Base-by-base conservation (phyloP, 169 alveolate genomes). In the Cryptosporidium canis region DNA sequence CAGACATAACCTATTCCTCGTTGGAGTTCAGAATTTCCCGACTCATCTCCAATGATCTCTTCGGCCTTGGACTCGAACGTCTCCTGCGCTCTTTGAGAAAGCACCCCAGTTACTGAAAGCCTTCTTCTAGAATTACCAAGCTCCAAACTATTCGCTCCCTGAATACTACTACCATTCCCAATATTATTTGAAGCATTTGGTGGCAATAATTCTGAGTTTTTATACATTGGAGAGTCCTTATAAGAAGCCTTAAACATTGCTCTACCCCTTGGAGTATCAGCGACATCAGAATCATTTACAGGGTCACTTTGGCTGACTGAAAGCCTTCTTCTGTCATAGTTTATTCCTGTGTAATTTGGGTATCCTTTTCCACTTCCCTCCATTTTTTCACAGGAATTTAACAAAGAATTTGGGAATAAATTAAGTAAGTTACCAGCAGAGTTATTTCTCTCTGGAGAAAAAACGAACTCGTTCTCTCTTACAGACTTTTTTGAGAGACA, bases 1-100 rank as follows among this genome's bases (percentile, higher is more conserved):
- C 96, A 94, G 18, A 93, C 95, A 67, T 83, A 94, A 21, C 95
- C 96, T 37, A 94, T 92, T 27, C 95, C 94, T 16, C 37, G 33
- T 43, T 77, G 87, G 18, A 77, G 31, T 58, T 77, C 87, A 5
- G 44, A 43, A n/a, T 44, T 77, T 8, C 63, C 87, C n/a, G 66
- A 27, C n/a, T 77, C 87, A 58, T 58, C 58, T 4, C 87, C 87
- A 58, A 39, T 77, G 8, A 77, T 58, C 45, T 77, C 87, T 39
- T 77, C 87, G 37, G 71, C 87, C 61, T 77, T 77, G 9, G 77
- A 77, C 18, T 77, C 87, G 58, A 77, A 77, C 3, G 87, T 77
- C 27, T 77, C 87, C 45, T 77, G 87, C 18, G 72, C 3, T 16
- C 64, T 77, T 39, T 77, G 77, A 55, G 87, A 77, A 21, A 77